A percentile compares a stretch with the other conserved stretches of the same genome.
Conservation (phyloP, 2,329 filamentous ascomycete genomes). For the Epichloe elymi region DNA sequence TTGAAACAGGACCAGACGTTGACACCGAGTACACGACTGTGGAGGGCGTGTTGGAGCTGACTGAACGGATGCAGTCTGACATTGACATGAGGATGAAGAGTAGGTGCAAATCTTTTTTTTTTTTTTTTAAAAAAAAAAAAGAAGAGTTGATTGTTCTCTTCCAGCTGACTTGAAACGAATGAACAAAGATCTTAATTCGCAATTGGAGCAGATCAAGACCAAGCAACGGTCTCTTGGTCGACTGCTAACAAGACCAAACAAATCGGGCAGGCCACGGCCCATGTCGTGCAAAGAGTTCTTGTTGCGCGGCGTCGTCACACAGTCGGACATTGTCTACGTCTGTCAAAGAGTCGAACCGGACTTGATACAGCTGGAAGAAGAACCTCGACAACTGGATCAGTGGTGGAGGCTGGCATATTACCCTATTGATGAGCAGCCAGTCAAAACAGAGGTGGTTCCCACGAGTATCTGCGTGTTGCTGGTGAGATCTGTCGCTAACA, state of each 20-base stretch:
- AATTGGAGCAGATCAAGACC: slow-evolving; percentile 19
- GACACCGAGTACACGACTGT: slow-evolving; percentile 16
- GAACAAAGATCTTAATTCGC: slow-evolving; percentile 15
- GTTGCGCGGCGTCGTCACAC: slow-evolving; percentile 38
- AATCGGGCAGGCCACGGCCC: slow-evolving; percentile 21
- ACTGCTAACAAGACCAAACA: slow-evolving; percentile 27
- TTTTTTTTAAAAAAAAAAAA: not conserved
- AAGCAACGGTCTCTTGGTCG: slow-evolving; percentile 25
- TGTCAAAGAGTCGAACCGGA: slow-evolving; percentile 30
- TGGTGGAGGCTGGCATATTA: slow-evolving; percentile 42
- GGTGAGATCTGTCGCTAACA: not conserved
- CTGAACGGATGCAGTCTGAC: slow-evolving; percentile 21
- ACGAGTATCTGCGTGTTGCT: no score
- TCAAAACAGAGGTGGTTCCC: slow-evolving; percentile 34
- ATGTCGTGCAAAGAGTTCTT: slow-evolving; percentile 33
- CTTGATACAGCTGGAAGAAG: slow-evolving; percentile 28
- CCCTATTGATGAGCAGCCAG: slow-evolving; percentile 25
- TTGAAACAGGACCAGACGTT: slow-evolving; percentile 21
- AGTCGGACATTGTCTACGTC: slow-evolving; percentile 34
- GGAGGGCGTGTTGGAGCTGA: slow-evolving; percentile 20
- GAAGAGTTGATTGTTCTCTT: slow-evolving; percentile 3
- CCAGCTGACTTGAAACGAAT: not conserved
- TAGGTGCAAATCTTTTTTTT: slow-evolving; percentile 16
- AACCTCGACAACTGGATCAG: slow-evolving; percentile 26
- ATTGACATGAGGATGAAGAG: slow-evolving; percentile 21